Percentiles rank a stretch among this genome's conserved stretches.
Evolutionary conservation across 768 basidiomycete genomes (phyloP).

Genomic region (Tulasnella sp.): DNA sequence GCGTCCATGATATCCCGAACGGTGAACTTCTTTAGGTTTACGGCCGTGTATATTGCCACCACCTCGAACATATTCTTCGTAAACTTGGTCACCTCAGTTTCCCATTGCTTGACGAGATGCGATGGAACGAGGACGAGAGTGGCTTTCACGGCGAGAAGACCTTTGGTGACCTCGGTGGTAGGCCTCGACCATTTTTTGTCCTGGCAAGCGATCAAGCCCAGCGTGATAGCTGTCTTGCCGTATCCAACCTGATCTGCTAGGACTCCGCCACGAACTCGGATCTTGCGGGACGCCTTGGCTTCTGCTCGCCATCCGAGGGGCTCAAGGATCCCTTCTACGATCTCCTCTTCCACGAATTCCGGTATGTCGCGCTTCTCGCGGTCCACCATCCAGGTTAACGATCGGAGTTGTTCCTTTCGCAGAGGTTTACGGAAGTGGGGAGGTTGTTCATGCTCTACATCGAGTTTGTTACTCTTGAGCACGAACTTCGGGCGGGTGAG

Average conservation of each 20-base stretch:
- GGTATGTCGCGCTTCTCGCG: constrained; percentile 56
- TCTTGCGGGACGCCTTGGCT: constrained; percentile 69
- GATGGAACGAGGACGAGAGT: constrained; percentile 82
- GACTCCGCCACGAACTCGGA: constrained; percentile 75
- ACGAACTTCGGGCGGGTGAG: constrained; percentile 52
- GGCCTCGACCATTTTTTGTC: constrained; percentile 39
- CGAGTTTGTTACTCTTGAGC: constrained; percentile 64
- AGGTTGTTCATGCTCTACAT: constrained; percentile 63
- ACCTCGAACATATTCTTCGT: constrained; percentile 48
- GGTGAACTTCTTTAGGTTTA: constrained; percentile 59
- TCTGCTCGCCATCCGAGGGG: constrained; percentile 92
- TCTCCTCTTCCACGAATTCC: constrained; percentile 88
- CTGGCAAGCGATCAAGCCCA: constrained; percentile 76
- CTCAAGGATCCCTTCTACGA: constrained; percentile 78
- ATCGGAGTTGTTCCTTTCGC: constrained; percentile 79
- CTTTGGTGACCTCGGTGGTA: constrained; percentile 15
- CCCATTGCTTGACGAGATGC: constrained; percentile 86
- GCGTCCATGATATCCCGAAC: constrained; percentile 68
- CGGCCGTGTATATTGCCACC: constrained; percentile 54
- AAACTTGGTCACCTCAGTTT: constrained; percentile 77
- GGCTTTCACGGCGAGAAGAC: constrained; percentile 42
- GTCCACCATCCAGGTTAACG: constrained; percentile 82
- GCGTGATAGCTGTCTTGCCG: constrained; percentile 91
- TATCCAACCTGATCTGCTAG: constrained; percentile 95
- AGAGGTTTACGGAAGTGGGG: constrained; percentile 65